phyloP scores from a whole-genome alignment of 805 yeast species.

The Schwanniomyces pseudopolymorphus region DNA sequence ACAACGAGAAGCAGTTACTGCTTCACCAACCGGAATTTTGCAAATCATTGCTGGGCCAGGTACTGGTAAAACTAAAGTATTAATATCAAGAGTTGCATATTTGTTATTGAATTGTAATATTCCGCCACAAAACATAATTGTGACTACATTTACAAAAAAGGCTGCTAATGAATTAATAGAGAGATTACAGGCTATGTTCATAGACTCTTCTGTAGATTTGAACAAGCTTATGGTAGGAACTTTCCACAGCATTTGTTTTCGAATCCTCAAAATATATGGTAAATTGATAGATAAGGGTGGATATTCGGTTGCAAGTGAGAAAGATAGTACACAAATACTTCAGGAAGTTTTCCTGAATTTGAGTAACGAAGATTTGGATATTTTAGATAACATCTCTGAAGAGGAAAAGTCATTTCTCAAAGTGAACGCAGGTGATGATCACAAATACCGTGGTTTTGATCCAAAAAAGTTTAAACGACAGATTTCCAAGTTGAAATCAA shows the following conservation, averaged over 20 bases:
- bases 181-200: slow-evolving; percentile 46
- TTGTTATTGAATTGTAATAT: slow-evolving; percentile 52
- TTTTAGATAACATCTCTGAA: slow-evolving; percentile 10
- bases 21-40: slow-evolving; percentile 36
- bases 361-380: slow-evolving; percentile 15
- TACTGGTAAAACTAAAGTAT: slow-evolving; percentile 78
- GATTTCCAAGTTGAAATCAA: slow-evolving; percentile 59
- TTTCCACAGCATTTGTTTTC: slow-evolving; percentile 79
- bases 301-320: slow-evolving; percentile 62
- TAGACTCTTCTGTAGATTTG: slow-evolving; percentile 33
- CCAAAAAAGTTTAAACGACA: slow-evolving; percentile 38
- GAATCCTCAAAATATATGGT: slow-evolving; percentile 59
- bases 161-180: slow-evolving; percentile 86
- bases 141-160: slow-evolving; percentile 89
- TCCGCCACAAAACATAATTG: slow-evolving; percentile 64
- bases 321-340: slow-evolving; percentile 53
- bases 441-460: slow-evolving; percentile 35
- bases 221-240: slow-evolving; percentile 73
- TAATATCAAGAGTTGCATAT: slow-evolving; percentile 76
- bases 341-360: slow-evolving; percentile 36
- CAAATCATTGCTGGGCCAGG: slow-evolving; percentile 64
- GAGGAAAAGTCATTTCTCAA: slow-evolving; percentile 13
- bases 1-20: slow-evolving; percentile 46
- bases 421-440: slow-evolving; percentile 9
- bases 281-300: slow-evolving; percentile 40